Conservation (phyloP, 2,329 filamentous ascomycete species). For the Dothideomycetes sp. region DNA sequence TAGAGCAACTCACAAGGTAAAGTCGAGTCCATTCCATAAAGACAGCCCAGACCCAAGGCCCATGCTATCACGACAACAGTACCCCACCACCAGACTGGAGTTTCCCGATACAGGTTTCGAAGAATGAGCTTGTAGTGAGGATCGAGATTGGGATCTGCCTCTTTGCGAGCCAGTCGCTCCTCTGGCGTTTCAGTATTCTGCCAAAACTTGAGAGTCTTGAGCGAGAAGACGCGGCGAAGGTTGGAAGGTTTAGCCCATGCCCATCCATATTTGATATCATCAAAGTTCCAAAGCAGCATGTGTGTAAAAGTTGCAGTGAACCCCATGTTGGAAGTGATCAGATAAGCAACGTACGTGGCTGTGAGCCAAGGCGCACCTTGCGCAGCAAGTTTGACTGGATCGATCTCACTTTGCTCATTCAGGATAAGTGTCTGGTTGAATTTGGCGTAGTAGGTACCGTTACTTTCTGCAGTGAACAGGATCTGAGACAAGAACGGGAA, state of each 20-base stretch:
- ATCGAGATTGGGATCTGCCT: conserved; percentile 21
- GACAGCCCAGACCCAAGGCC: conserved; percentile 20
- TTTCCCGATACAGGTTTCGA: conserved; percentile 22
- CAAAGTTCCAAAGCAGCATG: conserved; percentile 27
- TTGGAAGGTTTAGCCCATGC: conserved; percentile 20
- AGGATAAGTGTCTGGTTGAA: conserved; percentile 40
- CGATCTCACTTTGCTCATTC: conserved; percentile 31
- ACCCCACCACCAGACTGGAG: conserved; percentile 26
- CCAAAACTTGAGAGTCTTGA: conserved; percentile 23
- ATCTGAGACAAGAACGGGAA: conserved; percentile 38
- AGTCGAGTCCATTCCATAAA: conserved; percentile 23
- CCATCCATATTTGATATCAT: conserved; percentile 33
- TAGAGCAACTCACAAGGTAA: conserved; percentile 19
- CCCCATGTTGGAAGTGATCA: conserved; percentile 38
- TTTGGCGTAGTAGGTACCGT: conserved; percentile 26
- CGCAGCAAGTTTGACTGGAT: conserved; percentile 26
- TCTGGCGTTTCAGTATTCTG: conserved; percentile 19
- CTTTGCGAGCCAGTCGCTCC: conserved; percentile 17
- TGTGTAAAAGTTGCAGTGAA: conserved; percentile 40
- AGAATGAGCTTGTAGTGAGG: conserved; percentile 28
- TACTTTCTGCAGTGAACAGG: conserved; percentile 31
- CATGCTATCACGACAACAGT: conserved; percentile 18
- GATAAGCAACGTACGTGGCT: conserved; percentile 24
- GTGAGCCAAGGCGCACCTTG: conserved; percentile 37
- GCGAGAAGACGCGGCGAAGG: conserved; percentile 17